Evolutionary conservation across 495 filamentous ascomycete genomes (phyloP).

Genomic region (Copromyces sp.): DNA sequence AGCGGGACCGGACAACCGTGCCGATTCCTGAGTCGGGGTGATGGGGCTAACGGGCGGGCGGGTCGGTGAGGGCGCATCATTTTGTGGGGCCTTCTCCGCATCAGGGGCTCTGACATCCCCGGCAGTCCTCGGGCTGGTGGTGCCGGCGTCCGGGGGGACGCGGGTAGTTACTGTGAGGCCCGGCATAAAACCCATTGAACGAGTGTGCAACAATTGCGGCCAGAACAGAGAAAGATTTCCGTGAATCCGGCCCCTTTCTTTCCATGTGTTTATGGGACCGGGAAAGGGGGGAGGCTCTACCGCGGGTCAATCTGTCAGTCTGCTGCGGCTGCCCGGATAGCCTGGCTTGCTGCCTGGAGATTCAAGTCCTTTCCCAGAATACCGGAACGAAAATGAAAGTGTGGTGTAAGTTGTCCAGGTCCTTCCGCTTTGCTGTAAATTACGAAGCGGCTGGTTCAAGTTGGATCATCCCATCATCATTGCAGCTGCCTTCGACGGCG

Average conservation of each 20-base stretch:
- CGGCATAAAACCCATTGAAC: slow-evolving; percentile 10
- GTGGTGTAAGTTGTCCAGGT: not conserved
- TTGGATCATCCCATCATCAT: not conserved
- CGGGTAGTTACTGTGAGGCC: slow-evolving; percentile 17
- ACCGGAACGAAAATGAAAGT: not conserved
- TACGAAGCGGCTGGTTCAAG: not conserved
- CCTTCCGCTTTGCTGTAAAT: not conserved
- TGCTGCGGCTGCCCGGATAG: not conserved
- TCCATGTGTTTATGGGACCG: not conserved
- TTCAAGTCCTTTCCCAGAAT: not conserved
- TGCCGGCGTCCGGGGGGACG: not conserved
- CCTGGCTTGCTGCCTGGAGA: not conserved
- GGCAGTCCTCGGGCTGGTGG: not conserved
- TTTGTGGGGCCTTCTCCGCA: not conserved
- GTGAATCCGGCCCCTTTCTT: not conserved
- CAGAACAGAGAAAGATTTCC: not conserved
- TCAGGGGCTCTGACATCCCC: not conserved
- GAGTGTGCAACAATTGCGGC: not conserved
- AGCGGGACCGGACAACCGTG: slow-evolving; percentile 5
- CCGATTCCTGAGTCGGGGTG: slow-evolving; percentile 28
- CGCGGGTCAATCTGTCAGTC: not conserved
- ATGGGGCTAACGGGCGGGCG: slow-evolving; percentile 37
- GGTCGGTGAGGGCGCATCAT: slow-evolving; percentile 20
- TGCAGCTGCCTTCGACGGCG: not conserved
- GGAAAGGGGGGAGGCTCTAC: not conserved